A percentile compares a stretch with the other conserved stretches of the same genome.
Conservation (phyloP, 1,284 basidiomycete genomes). For the Tylopilus microsporus region DNA sequence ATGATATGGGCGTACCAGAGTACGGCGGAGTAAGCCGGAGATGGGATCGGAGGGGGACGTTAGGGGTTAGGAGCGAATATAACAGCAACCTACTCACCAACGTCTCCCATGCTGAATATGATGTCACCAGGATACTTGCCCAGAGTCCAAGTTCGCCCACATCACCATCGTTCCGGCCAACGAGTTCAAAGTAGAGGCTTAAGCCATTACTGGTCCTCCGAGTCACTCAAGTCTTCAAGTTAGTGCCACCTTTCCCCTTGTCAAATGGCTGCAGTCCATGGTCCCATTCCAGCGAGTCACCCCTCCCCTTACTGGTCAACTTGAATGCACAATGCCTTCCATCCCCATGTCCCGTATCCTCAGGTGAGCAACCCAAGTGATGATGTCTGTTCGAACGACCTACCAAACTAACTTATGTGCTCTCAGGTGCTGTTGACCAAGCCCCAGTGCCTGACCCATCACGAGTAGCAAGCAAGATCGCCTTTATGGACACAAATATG, state of each 20-base stretch:
- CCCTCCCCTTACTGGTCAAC: slow-evolving; percentile 26
- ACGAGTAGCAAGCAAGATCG: too few species aligned
- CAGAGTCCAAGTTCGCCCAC: too few species aligned
- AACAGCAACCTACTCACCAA: too few species aligned
- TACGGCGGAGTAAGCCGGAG: too few species aligned
- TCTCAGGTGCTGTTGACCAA: slow-evolving; percentile 26
- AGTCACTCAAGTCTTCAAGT: not conserved
- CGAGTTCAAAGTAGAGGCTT: too few species aligned
- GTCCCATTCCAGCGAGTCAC: slow-evolving; percentile 24
- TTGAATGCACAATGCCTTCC: slow-evolving; percentile 22
- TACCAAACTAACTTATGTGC: not conserved
- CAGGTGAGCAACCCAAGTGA: slow-evolving; percentile 21
- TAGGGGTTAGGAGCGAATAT: too few species aligned
- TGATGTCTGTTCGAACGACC: not conserved
- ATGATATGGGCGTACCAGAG: too few species aligned
- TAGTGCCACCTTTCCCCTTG: slow-evolving; percentile 13
- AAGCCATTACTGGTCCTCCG: slow-evolving; percentile 7
- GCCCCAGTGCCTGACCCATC: slow-evolving; percentile 39
- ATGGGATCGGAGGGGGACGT: too few species aligned
- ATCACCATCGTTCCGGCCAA: too few species aligned
- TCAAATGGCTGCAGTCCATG: slow-evolving; percentile 32
- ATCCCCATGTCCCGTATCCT: slow-evolving; percentile 27
- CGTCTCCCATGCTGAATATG: too few species aligned
- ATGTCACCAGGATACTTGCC: too few species aligned
- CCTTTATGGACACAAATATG: too few species aligned